phyloP scores from a whole-genome alignment of 2,329 filamentous ascomycete species.

The Apiospora hydei region DNA sequence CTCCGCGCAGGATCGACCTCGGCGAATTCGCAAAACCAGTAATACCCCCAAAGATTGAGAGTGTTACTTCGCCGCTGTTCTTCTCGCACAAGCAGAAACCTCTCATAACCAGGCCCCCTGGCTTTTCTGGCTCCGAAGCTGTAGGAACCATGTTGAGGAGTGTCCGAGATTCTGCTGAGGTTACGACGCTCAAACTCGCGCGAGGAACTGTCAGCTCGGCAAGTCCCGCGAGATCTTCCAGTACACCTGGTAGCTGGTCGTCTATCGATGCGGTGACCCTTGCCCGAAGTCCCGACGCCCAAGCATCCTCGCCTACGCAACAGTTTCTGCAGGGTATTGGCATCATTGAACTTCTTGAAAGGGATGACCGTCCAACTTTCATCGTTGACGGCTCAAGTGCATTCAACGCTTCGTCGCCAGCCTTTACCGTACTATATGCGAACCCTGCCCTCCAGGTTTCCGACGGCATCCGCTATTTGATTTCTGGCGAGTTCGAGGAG shows the following conservation, averaged over 20 bases:
- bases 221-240: constrained; percentile 56
- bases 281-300: constrained; percentile 59
- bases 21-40: constrained; percentile 40
- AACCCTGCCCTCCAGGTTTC: constrained; percentile 71
- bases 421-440: constrained; percentile 69
- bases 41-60: constrained; percentile 43
- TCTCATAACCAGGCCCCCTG: constrained; percentile 47
- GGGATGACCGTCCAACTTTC: constrained; percentile 79
- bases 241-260: constrained; percentile 59
- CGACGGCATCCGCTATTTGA: constrained; percentile 60
- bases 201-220: constrained; percentile 58
- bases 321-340: constrained; percentile 70
- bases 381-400: constrained; percentile 72
- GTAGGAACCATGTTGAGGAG: constrained; percentile 56
- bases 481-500: constrained; percentile 57
- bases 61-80: constrained; percentile 59
- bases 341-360: constrained; percentile 75
- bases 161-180: constrained; percentile 53
- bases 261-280: constrained; percentile 62
- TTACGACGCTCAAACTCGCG: constrained; percentile 64
- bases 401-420: constrained; percentile 59
- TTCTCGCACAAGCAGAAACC: constrained; percentile 55
- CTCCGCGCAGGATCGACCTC: constrained; percentile 55
- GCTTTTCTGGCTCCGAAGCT: constrained; percentile 49
- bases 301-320: constrained; percentile 53